A percentile compares a stretch with the other conserved stretches of the same genome.
Conservation (phyloP, 352 stramenopile species). For the Aphanomyces euteiches region DNA sequence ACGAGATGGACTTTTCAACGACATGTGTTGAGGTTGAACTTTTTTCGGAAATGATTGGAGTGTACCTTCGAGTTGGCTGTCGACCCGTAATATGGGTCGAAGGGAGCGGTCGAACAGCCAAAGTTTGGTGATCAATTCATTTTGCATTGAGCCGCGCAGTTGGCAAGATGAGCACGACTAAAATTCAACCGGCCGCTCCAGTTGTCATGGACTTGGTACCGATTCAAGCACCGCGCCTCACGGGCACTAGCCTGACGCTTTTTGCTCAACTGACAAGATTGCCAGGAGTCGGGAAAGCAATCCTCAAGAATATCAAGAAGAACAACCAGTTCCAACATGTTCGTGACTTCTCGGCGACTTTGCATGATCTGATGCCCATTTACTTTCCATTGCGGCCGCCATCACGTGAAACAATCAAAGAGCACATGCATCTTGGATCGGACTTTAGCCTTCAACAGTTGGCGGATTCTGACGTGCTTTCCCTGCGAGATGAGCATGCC, state of each 20-base stretch:
- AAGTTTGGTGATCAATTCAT: not conserved
- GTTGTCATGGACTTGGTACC: constrained; percentile 41
- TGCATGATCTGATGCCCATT: constrained; percentile 59
- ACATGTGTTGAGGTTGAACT: too few species aligned
- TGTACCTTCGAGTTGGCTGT: too few species aligned
- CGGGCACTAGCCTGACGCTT: constrained; percentile 35
- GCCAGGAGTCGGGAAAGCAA: constrained; percentile 46
- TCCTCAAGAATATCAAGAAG: constrained; percentile 37
- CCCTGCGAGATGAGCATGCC: constrained; percentile 18
- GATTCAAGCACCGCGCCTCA: constrained; percentile 46
- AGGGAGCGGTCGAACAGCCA: not conserved
- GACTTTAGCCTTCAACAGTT: constrained; percentile 31
- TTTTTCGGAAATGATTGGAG: too few species aligned
- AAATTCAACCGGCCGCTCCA: not conserved
- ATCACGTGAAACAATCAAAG: constrained; percentile 30
- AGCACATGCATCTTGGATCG: constrained; percentile 37
- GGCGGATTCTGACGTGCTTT: constrained; percentile 39
- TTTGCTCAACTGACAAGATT: constrained; percentile 53
- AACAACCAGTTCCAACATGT: constrained; percentile 66
- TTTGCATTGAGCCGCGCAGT: constrained; percentile 33
- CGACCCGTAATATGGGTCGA: not conserved
- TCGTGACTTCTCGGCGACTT: constrained; percentile 46
- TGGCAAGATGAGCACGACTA: constrained; percentile 46
- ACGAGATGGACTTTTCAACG: too few species aligned
- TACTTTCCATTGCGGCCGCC: constrained; percentile 54